These are phyloP conservation scores for Dictyostelium capitatum DNA, from an alignment of 78 protist genomes.

Conservation along the genomic window DNA sequence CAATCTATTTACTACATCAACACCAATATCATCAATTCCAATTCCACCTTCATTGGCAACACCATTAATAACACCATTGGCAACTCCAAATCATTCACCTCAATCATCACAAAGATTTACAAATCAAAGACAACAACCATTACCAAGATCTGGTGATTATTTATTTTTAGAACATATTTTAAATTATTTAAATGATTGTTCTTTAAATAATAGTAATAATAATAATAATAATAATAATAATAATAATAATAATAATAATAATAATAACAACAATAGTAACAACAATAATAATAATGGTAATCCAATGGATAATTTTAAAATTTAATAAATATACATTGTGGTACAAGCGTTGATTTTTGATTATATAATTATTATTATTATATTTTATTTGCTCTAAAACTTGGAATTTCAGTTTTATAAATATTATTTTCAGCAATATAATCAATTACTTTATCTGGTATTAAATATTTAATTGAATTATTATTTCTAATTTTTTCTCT, in stretches of 20 bases:
- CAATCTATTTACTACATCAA: background rate
- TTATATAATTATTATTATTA: too few relatives aligned
- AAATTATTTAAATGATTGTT: slow-evolving; percentile 26
- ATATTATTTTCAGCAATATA: slow-evolving; percentile 38
- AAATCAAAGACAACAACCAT: slow-evolving; percentile 1
- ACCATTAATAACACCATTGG: slow-evolving; percentile 13
- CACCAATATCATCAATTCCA: slow-evolving; percentile 5
- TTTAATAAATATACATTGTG: too few relatives aligned
- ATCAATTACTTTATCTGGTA: slow-evolving; percentile 18
- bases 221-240: background rate
- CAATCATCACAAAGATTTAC: slow-evolving; percentile 29
- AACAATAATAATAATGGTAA: background rate
- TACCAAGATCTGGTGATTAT: slow-evolving; percentile 3
- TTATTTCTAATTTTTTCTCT: slow-evolving; percentile 24
- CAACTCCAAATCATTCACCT: slow-evolving; percentile 46
- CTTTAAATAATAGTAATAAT: background rate
- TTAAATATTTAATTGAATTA: slow-evolving; percentile 59
- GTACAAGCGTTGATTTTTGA: too few relatives aligned
- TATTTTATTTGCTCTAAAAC: background rate
- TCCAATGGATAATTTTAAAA: too few relatives aligned
- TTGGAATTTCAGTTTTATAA: slow-evolving; percentile 29
- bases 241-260: too few relatives aligned
- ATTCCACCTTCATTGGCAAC: background rate
- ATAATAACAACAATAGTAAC: background rate
- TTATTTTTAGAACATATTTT: slow-evolving; percentile 13